Base-by-base conservation (phyloP, 2,329 filamentous ascomycete species). In the Penicillium sp. region DNA sequence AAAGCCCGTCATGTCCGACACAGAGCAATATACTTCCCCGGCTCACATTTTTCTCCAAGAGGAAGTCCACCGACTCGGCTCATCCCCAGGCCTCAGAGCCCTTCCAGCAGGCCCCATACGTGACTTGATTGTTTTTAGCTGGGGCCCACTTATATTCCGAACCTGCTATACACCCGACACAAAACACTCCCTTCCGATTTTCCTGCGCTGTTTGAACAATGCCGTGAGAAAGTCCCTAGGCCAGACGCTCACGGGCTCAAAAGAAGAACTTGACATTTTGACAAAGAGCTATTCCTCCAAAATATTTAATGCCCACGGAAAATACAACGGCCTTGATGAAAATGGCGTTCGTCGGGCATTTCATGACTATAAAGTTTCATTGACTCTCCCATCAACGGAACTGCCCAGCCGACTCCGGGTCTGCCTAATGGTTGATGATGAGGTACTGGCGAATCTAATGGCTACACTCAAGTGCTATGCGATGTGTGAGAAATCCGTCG, bases 131-230 rank as follows among this genome's bases (percentile, higher is more conserved):
- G 60, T 61, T 8, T 51, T 69, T 2, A 67, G 66, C 48, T 71
- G 68, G 68, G 68, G 68, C 3, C 68, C 67, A 7, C 47, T 70
- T 15, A 48, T 70, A 26, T 71, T 67, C 45, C 61, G 64, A 40
- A 69, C 67, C 2, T 63, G 58, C n/a, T 70, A 70, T 47, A 59
- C 59, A 0, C 55, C 68, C 4, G 64, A 65, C 22, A 63, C 63
- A 4, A 53, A 67, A 46, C 60, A 58, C 8, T 70, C 90, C 84
- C 8, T 86, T 80, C 72, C 81, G 85, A 2, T 81, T 62, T 56
- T 68, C 73, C 6, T 74, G 65, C 29, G 81, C 75, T 33, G 82
- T 79, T 55, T 82, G 78, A 20, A 90, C 73, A 12, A 89, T 81
- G 51, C 89, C 80, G 69, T 89, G 12, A 54, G 54, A 29, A 50